phyloP scores from a whole-genome alignment of 805 yeast species.

The Metschnikowia colocasiae region DNA sequence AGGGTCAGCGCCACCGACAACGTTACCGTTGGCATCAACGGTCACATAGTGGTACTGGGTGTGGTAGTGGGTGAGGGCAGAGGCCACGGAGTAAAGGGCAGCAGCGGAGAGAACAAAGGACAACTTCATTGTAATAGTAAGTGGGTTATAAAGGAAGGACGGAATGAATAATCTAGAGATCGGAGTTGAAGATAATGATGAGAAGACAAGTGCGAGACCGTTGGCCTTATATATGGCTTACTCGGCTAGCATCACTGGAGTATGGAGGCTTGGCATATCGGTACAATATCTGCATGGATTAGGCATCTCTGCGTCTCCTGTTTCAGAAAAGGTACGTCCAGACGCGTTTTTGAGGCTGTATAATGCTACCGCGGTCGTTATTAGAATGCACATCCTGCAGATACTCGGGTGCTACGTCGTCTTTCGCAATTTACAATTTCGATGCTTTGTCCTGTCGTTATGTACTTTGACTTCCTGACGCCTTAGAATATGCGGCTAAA shows the following conservation, averaged over 20 bases:
- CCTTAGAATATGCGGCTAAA: neutral
- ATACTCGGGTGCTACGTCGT: neutral
- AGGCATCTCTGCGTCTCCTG: constrained; percentile 1
- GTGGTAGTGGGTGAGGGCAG: constrained; percentile 26
- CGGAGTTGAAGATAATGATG: neutral
- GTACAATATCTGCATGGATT: neutral
- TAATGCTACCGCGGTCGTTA: neutral
- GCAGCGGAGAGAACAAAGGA: constrained; percentile 16
- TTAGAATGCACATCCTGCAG: constrained; percentile 1
- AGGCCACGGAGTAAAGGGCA: constrained; percentile 20
- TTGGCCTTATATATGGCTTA: neutral
- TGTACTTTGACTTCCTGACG: neutral
- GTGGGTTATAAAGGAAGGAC: neutral
- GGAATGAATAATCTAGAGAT: neutral
- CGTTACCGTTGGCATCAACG: constrained; percentile 19
- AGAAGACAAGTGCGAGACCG: neutral
- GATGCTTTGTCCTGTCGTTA: neutral
- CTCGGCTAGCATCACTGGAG: neutral
- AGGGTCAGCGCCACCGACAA: constrained; percentile 6
- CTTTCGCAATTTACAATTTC: neutral
- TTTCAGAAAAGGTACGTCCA: neutral
- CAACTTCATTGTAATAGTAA: constrained; percentile 3
- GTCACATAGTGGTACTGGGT: constrained; percentile 28
- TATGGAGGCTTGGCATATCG: constrained; percentile 2
- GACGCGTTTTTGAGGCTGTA: neutral